Percentiles rank a stretch among this genome's conserved stretches.
Conservation (phyloP, 2,329 filamentous ascomycete species). For the Pseudogymnoascus sp. region DNA sequence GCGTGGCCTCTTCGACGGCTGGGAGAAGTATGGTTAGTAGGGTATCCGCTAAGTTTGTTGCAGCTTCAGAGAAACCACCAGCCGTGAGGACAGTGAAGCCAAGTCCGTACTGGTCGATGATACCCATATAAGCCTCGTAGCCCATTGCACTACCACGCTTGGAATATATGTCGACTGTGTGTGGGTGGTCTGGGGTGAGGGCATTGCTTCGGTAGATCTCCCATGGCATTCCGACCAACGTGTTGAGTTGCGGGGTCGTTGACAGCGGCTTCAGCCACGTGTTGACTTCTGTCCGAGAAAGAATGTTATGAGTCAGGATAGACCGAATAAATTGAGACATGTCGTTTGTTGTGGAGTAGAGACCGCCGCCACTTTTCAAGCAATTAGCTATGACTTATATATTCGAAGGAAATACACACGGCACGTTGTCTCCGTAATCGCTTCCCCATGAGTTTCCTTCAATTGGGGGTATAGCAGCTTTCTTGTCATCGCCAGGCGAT, state of each 20-base stretch:
- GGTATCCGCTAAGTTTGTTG: neutral
- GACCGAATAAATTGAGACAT: slow-evolving; percentile 22
- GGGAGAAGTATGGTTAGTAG: neutral
- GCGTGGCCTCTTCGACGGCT: neutral
- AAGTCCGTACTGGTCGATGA: slow-evolving; percentile 1
- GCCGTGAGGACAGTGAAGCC: neutral
- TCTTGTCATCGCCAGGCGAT: neutral
- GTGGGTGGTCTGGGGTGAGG: neutral
- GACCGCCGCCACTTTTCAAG: slow-evolving; percentile 28
- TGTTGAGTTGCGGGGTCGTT: neutral
- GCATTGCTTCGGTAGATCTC: neutral
- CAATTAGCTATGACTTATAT: neutral
- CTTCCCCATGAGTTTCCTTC: neutral
- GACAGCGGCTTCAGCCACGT: slow-evolving; percentile 10
- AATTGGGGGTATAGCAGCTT: neutral
- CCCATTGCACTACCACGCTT: slow-evolving; percentile 2
- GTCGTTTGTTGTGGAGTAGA: slow-evolving; percentile 27
- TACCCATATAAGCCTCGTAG: neutral
- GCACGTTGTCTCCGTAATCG: neutral
- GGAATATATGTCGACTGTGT: slow-evolving; percentile 2
- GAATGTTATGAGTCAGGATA: neutral
- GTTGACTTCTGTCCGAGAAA: neutral
- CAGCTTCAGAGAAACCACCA: neutral
- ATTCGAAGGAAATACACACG: neutral
- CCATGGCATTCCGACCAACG: slow-evolving; percentile 6